Evolutionary conservation across 192 early-diverging fungal genomes (phyloP).

Genomic region (Coemansia pectinata): DNA sequence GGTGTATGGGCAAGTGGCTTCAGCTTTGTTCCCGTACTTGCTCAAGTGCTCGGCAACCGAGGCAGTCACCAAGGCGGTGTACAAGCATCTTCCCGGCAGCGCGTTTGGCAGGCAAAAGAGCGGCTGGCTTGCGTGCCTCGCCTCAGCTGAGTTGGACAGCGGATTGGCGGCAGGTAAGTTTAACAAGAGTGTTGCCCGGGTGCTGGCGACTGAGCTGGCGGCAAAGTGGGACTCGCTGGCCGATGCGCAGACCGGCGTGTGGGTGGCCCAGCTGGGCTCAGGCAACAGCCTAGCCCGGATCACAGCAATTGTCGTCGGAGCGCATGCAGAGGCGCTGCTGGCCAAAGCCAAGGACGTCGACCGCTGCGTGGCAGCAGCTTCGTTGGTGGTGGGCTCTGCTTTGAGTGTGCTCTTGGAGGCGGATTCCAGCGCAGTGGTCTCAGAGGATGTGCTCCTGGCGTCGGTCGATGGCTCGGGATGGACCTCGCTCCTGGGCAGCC

Average conservation of each 20-base stretch:
- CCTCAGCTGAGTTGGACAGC: not conserved
- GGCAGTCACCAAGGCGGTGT: constrained; percentile 15
- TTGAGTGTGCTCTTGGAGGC: not conserved
- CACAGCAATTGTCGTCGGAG: constrained; percentile 30
- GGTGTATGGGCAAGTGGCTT: not conserved
- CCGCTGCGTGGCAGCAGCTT: constrained; percentile 7
- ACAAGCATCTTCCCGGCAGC: constrained; percentile 1
- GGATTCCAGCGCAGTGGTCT: not conserved
- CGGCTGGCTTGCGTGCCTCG: constrained; percentile 34
- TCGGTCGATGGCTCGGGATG: constrained; percentile 12
- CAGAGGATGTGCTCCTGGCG: constrained; percentile 3
- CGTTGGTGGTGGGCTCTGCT: constrained; percentile 17
- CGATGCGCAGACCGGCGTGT: not conserved
- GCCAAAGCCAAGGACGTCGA: constrained; percentile 3
- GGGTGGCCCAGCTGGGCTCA: constrained; percentile 25
- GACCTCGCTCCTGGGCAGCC: constrained; percentile 20
- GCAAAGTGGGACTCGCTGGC: not conserved
- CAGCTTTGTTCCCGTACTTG: constrained; percentile 6
- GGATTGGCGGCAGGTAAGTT: not conserved
- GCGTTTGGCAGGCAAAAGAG: constrained; percentile 7
- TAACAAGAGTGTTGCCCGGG: constrained; percentile 7
- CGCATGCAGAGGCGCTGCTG: constrained; percentile 23
- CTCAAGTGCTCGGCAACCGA: not conserved
- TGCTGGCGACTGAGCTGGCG: constrained; percentile 22
- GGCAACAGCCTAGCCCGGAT: constrained; percentile 1